Conservation (phyloP, 2,329 filamentous ascomycete genomes). For the Aspergillus vadensis region DNA sequence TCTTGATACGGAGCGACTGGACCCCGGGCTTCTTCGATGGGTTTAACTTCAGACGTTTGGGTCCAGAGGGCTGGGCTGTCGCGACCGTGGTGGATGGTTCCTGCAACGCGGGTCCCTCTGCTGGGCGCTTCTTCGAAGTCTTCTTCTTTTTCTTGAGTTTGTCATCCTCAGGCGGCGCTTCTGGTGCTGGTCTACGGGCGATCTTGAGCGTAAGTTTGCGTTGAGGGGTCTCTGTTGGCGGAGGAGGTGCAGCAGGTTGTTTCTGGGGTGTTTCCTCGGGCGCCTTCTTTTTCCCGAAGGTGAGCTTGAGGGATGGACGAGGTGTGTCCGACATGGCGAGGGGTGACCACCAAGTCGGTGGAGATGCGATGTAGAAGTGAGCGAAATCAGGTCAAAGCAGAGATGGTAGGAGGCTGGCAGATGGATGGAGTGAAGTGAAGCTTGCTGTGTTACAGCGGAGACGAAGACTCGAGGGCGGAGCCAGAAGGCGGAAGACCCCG, state of each 20-base stretch:
- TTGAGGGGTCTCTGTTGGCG: conserved; percentile 30
- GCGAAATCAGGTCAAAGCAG: too few relatives aligned
- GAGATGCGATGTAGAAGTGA: neutral
- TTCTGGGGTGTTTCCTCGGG: conserved; percentile 26
- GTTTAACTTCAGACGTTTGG: conserved; percentile 45
- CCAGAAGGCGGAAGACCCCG: conserved; percentile 10
- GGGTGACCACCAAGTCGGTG: neutral
- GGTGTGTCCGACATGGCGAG: conserved; percentile 39
- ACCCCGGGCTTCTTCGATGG: conserved; percentile 41
- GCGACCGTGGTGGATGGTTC: conserved; percentile 26
- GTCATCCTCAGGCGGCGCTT: conserved; percentile 15
- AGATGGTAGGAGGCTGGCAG: neutral
- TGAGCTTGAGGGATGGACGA: conserved; percentile 45
- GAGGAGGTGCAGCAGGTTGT: conserved; percentile 23
- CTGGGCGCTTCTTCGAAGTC: conserved; percentile 43
- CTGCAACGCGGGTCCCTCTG: conserved; percentile 29
- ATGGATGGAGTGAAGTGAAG: neutral
- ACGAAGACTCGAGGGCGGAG: neutral
- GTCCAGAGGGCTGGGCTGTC: conserved; percentile 27
- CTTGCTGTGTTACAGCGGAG: neutral
- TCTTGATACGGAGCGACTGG: conserved; percentile 60
- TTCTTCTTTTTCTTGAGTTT: conserved; percentile 39
- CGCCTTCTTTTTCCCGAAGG: conserved; percentile 43
- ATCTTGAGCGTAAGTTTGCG: conserved; percentile 48
- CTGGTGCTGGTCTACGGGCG: conserved; percentile 31